These are phyloP conservation scores for Chytriomyces sp. DNA, from an alignment of 192 early-diverging fungal genomes.

Conservation along the genomic window DNA sequence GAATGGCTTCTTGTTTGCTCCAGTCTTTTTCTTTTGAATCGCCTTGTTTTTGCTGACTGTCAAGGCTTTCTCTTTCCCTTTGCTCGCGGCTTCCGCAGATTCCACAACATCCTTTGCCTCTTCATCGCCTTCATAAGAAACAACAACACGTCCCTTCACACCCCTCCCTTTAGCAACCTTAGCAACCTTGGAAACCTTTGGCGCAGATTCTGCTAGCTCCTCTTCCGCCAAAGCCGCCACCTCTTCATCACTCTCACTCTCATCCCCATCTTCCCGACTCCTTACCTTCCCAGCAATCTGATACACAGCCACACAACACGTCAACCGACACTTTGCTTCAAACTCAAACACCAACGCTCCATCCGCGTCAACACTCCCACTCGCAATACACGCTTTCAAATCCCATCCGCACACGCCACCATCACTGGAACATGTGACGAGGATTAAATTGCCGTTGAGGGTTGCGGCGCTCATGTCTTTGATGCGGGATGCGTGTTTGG, in stretches of 20 bases:
- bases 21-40: conserved; percentile 4
- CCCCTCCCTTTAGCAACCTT: neutral
- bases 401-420: conserved; percentile 58
- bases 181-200: neutral
- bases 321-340: conserved; percentile 53
- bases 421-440: conserved; percentile 56
- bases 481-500: conserved; percentile 48
- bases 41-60: neutral
- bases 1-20: neutral
- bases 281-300: conserved; percentile 24
- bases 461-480: conserved; percentile 48
- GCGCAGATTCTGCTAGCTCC: neutral
- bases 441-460: conserved; percentile 13
- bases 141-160: neutral
- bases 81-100: neutral
- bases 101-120: neutral
- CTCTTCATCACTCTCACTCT: conserved; percentile 9
- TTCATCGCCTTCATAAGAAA: conserved; percentile 15
- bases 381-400: conserved; percentile 29
- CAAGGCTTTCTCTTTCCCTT: conserved; percentile 7
- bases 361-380: neutral
- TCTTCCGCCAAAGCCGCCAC: neutral
- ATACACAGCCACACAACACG: conserved; percentile 43
- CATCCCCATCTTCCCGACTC: conserved; percentile 10
- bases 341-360: conserved; percentile 42